These are phyloP conservation scores for Castanea crenata DNA, from an alignment of 306 rosid genomes.

Conservation along the genomic window DNA sequence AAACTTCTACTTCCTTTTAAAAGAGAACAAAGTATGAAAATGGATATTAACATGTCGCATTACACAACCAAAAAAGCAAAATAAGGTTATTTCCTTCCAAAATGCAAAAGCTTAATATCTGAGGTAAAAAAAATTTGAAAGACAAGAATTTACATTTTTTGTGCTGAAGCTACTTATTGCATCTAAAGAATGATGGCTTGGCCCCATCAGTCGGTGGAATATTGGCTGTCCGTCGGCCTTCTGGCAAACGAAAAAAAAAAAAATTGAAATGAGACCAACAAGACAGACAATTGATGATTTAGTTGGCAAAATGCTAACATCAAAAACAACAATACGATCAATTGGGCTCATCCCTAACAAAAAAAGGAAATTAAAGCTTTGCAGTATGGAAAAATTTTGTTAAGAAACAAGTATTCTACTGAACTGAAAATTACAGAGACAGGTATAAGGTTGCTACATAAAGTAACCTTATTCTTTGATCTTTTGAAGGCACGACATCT, in stretches of 20 bases:
- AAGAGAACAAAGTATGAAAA: constrained; percentile 24
- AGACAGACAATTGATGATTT: neutral
- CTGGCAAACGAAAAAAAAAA: constrained; percentile 40
- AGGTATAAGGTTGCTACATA: constrained; percentile 2
- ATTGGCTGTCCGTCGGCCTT: constrained; percentile 50
- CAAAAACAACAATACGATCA: neutral
- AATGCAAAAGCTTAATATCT: constrained; percentile 12
- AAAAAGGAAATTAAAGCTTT: constrained; percentile 3
- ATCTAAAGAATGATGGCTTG: constrained; percentile 63
- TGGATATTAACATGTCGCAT: constrained; percentile 11
- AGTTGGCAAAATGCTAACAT: neutral
- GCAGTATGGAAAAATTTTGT: neutral
- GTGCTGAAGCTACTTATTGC: constrained; percentile 52
- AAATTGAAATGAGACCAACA: constrained; percentile 4
- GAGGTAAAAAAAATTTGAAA: constrained; percentile 1
- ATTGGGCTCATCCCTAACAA: constrained; percentile 12
- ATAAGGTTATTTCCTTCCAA: constrained; percentile 10
- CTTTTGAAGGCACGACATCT: constrained; percentile 66
- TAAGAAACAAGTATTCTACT: constrained; percentile 2
- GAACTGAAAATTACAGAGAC: neutral
- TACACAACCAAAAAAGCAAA: constrained; percentile 11
- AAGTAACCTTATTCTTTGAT: constrained; percentile 55
- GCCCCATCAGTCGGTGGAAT: constrained; percentile 72
- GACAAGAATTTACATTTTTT: constrained; percentile 46
- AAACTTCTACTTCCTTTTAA: constrained; percentile 62